Base-by-base conservation (phyloP, 805 yeast genomes). In the Candida ortonii region DNA sequence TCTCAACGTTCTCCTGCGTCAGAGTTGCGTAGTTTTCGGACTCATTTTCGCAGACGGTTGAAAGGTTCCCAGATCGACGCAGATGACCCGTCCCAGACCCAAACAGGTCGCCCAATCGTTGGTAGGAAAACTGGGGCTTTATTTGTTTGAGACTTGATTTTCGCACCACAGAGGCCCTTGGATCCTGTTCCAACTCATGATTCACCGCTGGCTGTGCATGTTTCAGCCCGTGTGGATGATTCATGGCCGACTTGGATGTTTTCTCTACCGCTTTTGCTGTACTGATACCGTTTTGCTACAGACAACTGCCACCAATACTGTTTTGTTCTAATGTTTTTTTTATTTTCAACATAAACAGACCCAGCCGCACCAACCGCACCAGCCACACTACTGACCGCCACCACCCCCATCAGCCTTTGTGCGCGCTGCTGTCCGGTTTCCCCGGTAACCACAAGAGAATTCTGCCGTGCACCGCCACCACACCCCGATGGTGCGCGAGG, bases 11-110 rank as follows among this genome's bases (percentile, higher is more conserved):
- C 8, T 46, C 50, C 25, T 49, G 44, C 5, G 58, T 54, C 14
- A 52, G 31, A 1, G 57, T 53, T 11, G 38, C 48, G 33, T 38
- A 35, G 15, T 34, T 22, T 4, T 43, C 44, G 11, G 30, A 34
- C 12, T 50, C 48, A 10, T 32, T 32, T 31, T 53, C 60, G 19
- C 48, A 44, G 2, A 52, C 59, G 7, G 54, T 46, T 1, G 57
- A 51, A 6, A 54, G 34, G 21, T 43, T 45, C 2, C 36, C 41
- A 6, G 32, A 22, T 4, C 29, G 16, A 10, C 27, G 27, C n/a
- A n/a, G n/a, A n/a, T n/a, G n/a, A n/a, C n/a, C n/a, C n/a, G n/a
- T n/a, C n/a, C n/a, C n/a, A n/a, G n/a, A n/a, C n/a, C 34, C 44
- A 37, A 44, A 44, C 37, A 44, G 16, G 25, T 44, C 49, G 14